A percentile compares a stretch with the other conserved stretches of the same genome.
Evolutionary conservation across 352 stramenopile genomes (phyloP).

Genomic region (Halophytophthora polymorphica): DNA sequence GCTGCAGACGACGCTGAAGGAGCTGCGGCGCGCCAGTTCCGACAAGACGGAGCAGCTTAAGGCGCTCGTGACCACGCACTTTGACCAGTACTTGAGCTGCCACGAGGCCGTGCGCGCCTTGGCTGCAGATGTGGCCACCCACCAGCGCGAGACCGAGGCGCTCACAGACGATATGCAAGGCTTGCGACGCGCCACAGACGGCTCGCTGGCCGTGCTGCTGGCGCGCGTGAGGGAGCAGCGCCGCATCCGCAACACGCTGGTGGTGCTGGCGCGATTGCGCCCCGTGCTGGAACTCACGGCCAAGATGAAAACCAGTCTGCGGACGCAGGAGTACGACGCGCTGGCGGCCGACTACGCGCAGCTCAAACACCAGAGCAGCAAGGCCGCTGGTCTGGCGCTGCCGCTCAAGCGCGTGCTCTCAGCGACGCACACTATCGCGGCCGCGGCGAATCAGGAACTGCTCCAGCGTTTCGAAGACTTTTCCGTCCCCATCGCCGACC

Average conservation of each 20-base stretch:
- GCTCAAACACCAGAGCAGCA: constrained; percentile 63
- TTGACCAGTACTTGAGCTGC: constrained; percentile 82
- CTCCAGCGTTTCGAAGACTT: constrained; percentile 63
- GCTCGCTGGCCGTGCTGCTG: constrained; percentile 74
- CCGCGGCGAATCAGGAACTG: constrained; percentile 55
- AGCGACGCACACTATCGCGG: constrained; percentile 58
- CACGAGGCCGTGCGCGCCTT: constrained; percentile 72
- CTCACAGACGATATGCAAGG: constrained; percentile 51
- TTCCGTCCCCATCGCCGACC: constrained; percentile 52
- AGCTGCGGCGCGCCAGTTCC: constrained; percentile 68
- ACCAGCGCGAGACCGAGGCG: constrained; percentile 57
- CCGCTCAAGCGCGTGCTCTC: constrained; percentile 54
- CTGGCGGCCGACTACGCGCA: constrained; percentile 70
- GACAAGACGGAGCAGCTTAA: constrained; percentile 87
- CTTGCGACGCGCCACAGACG: constrained; percentile 58
- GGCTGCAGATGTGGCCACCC: constrained; percentile 53
- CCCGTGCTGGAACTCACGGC: constrained; percentile 71
- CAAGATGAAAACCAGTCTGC: constrained; percentile 72
- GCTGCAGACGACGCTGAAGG: constrained; percentile 60
- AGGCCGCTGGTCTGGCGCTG: constrained; percentile 44
- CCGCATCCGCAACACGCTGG: constrained; percentile 70
- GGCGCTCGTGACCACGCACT: constrained; percentile 72
- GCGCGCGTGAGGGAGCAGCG: constrained; percentile 71
- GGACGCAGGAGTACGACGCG: constrained; percentile 64
- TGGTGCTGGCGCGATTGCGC: constrained; percentile 61